A percentile compares a stretch with the other conserved stretches of the same genome.
Conservation (phyloP, 164 flowering plant genomes). For the Magnolia sinica region DNA sequence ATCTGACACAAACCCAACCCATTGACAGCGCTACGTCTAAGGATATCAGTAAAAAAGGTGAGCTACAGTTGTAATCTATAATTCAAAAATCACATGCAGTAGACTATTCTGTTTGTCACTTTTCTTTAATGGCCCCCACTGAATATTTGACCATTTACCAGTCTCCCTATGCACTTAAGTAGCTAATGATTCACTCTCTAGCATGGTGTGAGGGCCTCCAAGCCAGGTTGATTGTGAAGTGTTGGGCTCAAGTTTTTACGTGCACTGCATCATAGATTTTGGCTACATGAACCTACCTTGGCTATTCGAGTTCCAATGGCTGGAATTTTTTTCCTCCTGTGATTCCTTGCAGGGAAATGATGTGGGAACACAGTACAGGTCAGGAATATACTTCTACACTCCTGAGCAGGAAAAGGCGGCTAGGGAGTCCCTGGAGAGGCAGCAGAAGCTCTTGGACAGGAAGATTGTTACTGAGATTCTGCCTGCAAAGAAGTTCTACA, state of each 20-base stretch:
- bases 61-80: no score
- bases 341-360: constrained; percentile 63
- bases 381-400: constrained; percentile 88
- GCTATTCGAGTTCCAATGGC: background rate
- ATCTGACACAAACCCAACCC: no score
- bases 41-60: no score
- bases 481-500: constrained; percentile 88
- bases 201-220: no score
- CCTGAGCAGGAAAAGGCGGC: constrained; percentile 86
- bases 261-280: background rate
- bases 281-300: background rate
- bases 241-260: background rate
- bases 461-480: constrained; percentile 81
- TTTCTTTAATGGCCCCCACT: no score
- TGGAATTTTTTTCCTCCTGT: background rate
- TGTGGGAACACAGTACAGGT: constrained; percentile 89
- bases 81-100: no score
- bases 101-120: no score
- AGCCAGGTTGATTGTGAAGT: background rate
- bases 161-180: no score
- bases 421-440: constrained; percentile 51
- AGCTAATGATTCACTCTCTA: no score
- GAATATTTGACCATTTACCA: no score
- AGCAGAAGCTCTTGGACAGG: constrained; percentile 60
- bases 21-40: no score